Evolutionary conservation across 148 eudicot species (phyloP).

Genomic region (Silene conica): DNA sequence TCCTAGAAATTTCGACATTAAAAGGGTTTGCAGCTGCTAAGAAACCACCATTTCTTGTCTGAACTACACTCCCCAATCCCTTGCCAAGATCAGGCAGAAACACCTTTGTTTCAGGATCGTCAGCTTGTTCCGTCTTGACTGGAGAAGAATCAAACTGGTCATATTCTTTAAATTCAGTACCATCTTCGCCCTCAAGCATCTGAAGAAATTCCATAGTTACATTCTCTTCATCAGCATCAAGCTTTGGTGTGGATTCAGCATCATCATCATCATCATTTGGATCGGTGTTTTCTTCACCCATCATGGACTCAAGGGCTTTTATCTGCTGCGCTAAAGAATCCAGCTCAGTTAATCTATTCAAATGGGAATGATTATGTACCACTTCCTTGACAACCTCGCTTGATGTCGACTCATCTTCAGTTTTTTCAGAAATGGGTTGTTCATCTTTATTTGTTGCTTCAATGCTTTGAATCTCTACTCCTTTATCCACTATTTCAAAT

Average conservation of each 20-base stretch:
- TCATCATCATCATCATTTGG: slow-evolving; percentile 39
- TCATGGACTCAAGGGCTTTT: slow-evolving; percentile 85
- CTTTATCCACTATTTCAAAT: slow-evolving; percentile 85
- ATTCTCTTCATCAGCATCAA: slow-evolving; percentile 81
- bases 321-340: slow-evolving; percentile 91
- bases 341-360: slow-evolving; percentile 65
- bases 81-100: slow-evolving; percentile 81
- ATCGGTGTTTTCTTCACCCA: slow-evolving; percentile 45
- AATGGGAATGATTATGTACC: slow-evolving; percentile 62
- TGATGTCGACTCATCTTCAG: slow-evolving; percentile 53
- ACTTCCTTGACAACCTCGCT: slow-evolving; percentile 88
- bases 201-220: slow-evolving; percentile 89
- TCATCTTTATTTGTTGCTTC: slow-evolving; percentile 33
- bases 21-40: slow-evolving; percentile 78
- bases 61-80: slow-evolving; percentile 88
- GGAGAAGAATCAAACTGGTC: slow-evolving; percentile 24
- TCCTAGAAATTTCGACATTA: slow-evolving; percentile 44
- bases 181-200: slow-evolving; percentile 60
- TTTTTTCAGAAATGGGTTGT: slow-evolving; percentile 28
- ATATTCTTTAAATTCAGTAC: slow-evolving; percentile 19
- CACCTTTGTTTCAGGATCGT: slow-evolving; percentile 46
- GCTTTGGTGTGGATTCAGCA: slow-evolving; percentile 40
- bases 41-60: slow-evolving; percentile 80
- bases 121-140: slow-evolving; percentile 24
- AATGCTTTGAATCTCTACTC: slow-evolving; percentile 57